A percentile compares a stretch with the other conserved stretches of the same genome.
phyloP scores from a whole-genome alignment of 768 basidiomycete species.

The Kockovaella imperatae region DNA sequence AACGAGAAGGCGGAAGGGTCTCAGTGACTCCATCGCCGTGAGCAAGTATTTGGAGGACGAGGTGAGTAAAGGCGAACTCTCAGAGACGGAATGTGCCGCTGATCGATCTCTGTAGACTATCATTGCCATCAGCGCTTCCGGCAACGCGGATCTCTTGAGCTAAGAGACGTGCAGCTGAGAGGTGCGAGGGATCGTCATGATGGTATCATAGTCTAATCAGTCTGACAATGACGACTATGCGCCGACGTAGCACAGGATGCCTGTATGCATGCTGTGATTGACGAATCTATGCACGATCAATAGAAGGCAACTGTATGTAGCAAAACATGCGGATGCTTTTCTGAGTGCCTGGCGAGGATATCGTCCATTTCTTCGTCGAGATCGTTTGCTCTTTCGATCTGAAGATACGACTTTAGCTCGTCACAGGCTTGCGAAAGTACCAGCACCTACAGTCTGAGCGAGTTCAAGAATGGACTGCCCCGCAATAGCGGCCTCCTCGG shows the following conservation, averaged over 20 bases:
- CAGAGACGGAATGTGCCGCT: slow-evolving; percentile 55
- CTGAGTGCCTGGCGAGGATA: slow-evolving; percentile 76
- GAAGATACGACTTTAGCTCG: slow-evolving; percentile 2
- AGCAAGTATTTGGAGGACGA: slow-evolving; percentile 97
- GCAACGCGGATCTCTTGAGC: slow-evolving; percentile 86
- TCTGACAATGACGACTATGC: neutral
- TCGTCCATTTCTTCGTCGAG: slow-evolving; percentile 84
- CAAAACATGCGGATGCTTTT: slow-evolving; percentile 82
- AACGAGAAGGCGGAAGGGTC: slow-evolving; percentile 89
- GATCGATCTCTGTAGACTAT: slow-evolving; percentile 52
- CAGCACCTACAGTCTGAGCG: slow-evolving; percentile 66
- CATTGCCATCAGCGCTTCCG: slow-evolving; percentile 79
- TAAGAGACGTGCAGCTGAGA: slow-evolving; percentile 12
- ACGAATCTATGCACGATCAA: slow-evolving; percentile 48
- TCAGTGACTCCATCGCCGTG: slow-evolving; percentile 93
- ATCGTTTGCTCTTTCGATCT: slow-evolving; percentile 81
- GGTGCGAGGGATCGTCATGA: neutral
- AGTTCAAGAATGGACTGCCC: slow-evolving; percentile 91
- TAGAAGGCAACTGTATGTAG: slow-evolving; percentile 89
- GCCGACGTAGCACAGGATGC: neutral
- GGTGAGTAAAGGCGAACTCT: slow-evolving; percentile 49
- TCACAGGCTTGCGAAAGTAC: neutral
- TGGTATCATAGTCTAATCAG: neutral
- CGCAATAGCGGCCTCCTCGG: slow-evolving; percentile 93
- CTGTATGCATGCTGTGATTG: no score